Evolutionary conservation across 1,284 basidiomycete genomes (phyloP).

Genomic region (Filobasidium uniguttulatum): DNA sequence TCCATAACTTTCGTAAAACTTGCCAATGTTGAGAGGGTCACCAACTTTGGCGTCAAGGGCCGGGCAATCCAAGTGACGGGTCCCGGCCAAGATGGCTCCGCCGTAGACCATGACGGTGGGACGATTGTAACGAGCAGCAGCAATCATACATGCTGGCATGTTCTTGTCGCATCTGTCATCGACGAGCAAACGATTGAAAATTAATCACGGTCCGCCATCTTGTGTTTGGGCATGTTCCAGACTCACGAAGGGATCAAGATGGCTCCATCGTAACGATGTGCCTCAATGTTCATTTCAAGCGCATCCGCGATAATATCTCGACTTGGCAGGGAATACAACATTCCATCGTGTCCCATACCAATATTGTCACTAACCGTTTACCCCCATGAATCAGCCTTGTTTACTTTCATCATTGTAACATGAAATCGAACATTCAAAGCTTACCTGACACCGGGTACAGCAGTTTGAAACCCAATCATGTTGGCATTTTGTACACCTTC

Average conservation of each 20-base stretch:
- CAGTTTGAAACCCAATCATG: constrained; percentile 60
- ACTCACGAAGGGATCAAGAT: constrained; percentile 45
- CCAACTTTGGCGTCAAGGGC: constrained; percentile 63
- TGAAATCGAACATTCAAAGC: constrained; percentile 9
- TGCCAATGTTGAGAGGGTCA: constrained; percentile 32
- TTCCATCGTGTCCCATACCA: constrained; percentile 18
- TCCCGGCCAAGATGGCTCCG: constrained; percentile 64
- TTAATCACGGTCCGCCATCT: too few species aligned
- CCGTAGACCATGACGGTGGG: constrained; percentile 76
- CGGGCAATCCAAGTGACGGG: constrained; percentile 61
- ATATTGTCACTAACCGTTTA: constrained; percentile 3
- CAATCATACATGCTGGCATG: constrained; percentile 81
- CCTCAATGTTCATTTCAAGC: constrained; percentile 43
- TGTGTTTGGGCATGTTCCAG: constrained; percentile 84
- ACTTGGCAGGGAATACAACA: constrained; percentile 55
- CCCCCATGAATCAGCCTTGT: too few species aligned
- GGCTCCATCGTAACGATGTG: constrained; percentile 55
- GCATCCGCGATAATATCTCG: constrained; percentile 64
- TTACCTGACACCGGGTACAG: constrained; percentile 64
- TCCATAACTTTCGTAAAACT: constrained; percentile 57
- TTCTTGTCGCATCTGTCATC: constrained; percentile 64
- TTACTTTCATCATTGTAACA: background rate
- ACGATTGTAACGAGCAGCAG: constrained; percentile 66
- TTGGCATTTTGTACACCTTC: constrained; percentile 61
- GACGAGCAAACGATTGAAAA: too few species aligned